Base-by-base conservation (phyloP, 2,329 filamentous ascomycete genomes). In the Neocatenulostroma microsporum region DNA sequence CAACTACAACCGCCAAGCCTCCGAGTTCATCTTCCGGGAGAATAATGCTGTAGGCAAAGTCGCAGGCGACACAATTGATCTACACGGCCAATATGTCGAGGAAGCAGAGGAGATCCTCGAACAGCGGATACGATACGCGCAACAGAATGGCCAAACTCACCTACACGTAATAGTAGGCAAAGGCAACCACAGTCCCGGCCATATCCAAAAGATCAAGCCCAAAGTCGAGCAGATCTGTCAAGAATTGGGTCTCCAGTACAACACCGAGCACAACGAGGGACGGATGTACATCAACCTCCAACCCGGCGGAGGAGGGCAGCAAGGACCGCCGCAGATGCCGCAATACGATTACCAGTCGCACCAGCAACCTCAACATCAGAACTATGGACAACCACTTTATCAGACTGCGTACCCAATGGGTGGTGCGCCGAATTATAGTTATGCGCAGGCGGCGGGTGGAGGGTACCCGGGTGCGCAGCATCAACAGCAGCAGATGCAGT, bases 101-200 rank as follows among this genome's bases (percentile, higher is more conserved):
- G 91, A 96, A 67, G 91, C 91, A 4, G 87, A 94, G 68, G 76
- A 85, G 46, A 91, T 95, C 39, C 69, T 96, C 14, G 84, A 89
- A 64, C 72, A 84, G 62, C 74, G 91, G 48, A 94, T 98, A 55
- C 76, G 77, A 48, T 80, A 84, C 49, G 87, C 87, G 40, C 76
- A 78, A 57, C 62, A 73, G 36, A 73, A 76, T 23, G 84, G 84
- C 1, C 82, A 94, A 66, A 76, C 69, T 14, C 85, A 94, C 64
- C 67, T 98, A 38, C 87, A 94, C 64, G 88, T 94, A 26, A 95
- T 98, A 54, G 89, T 96, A 20, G 91, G 91, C 55, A 94, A 89
- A 63, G 91, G 91, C 3, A 91, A 93, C 60, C 91, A 98, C 66
- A 85, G 79, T 34, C 68, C 66, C 8, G 75, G 80, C 47, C 82